Percentiles rank a stretch among this genome's conserved stretches.
Evolutionary conservation across 2,329 filamentous ascomycete genomes (phyloP).

Genomic region (Neoarthrinium moseri): DNA sequence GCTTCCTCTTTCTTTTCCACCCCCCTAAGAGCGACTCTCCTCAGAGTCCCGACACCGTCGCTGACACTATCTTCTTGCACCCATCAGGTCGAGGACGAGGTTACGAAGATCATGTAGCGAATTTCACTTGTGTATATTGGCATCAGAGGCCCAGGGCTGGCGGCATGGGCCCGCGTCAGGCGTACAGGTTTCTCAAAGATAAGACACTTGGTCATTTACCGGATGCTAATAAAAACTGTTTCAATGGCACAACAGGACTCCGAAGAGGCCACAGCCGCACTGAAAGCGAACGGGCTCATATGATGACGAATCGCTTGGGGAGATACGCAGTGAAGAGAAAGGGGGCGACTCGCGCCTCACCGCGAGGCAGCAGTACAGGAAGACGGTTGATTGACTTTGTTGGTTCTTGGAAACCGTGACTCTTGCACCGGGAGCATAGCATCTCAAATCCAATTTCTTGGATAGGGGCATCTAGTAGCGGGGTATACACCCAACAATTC

Average conservation of each 20-base stretch:
- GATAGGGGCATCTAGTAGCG: slow-evolving; percentile 6
- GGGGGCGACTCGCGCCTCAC: background rate
- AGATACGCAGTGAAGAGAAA: background rate
- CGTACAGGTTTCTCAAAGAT: slow-evolving; percentile 17
- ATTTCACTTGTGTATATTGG: slow-evolving; percentile 25
- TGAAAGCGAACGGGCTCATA: slow-evolving; percentile 37
- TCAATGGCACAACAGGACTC: slow-evolving; percentile 24
- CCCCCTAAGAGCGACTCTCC: background rate
- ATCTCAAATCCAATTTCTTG: too few species aligned
- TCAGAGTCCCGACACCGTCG: slow-evolving; percentile 18
- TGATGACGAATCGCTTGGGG: background rate
- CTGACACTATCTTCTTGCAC: slow-evolving; percentile 6
- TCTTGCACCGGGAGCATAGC: slow-evolving; percentile 6
- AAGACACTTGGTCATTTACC: slow-evolving; percentile 17
- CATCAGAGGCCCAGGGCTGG: slow-evolving; percentile 12
- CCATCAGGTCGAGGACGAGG: slow-evolving; percentile 80
- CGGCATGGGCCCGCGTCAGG: slow-evolving; percentile 4
- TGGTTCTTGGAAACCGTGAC: background rate
- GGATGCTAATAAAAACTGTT: slow-evolving; percentile 27
- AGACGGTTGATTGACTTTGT: too few species aligned
- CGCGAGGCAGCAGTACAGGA: too few species aligned
- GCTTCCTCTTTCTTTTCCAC: slow-evolving; percentile 7
- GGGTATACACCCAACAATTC: slow-evolving; percentile 6
- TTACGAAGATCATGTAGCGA: slow-evolving; percentile 82
- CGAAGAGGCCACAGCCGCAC: slow-evolving; percentile 33